Evolutionary conservation across 768 basidiomycete species (phyloP), one percentile per base, ranked within the genome.

Genomic region (Suillus fuscotomentosus): DNA sequence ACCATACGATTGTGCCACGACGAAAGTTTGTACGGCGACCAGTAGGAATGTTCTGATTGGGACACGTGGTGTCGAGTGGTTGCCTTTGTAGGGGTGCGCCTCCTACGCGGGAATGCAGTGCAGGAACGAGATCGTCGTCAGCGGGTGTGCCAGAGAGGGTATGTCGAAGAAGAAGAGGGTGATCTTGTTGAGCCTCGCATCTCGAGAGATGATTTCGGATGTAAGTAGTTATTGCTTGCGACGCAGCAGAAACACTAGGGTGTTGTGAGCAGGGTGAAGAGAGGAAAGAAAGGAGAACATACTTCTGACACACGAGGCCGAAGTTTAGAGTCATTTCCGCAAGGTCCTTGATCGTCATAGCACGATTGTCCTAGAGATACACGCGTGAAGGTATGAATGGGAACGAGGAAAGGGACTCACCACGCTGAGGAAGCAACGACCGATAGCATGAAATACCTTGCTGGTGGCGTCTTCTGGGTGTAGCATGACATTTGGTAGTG

Each of bases 321-420:
- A 81, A 84, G 66, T 78, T 79, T 67, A 87, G 81, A 43, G 86
- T 82, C 78, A 87, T 84, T 69, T 92, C 89, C 39, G 91, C 87
- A 61, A 93, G 85, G 78, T 93, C 91, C 75, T 92, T 93, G 78
- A 92, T 89, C 48, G 91, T 92, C 87, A 92, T 90, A 55, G 91
- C 91, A 57, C 89, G 86, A 76, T 93, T 93, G 71, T 89, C 85
- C 89, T 91, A 63, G 24, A 48, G 13, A 45, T 17, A n/a, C 20
- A 36, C 53, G 65, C 34, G 43, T 48, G 14, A 27, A 39, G 53
- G 60, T 66, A 65, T 67, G 68, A 66, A 63, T 41, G 63, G 14
- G 53, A 65, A 31, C 17, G 61, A 43, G 60, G 36, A 34, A n/a
- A 53, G 43, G 65, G 36, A 79, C 89, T 70, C 70, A 91, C 90